These are phyloP conservation scores for Crithidia acanthocephali DNA, from an alignment of 208 protist genomes.

Conservation along the genomic window DNA sequence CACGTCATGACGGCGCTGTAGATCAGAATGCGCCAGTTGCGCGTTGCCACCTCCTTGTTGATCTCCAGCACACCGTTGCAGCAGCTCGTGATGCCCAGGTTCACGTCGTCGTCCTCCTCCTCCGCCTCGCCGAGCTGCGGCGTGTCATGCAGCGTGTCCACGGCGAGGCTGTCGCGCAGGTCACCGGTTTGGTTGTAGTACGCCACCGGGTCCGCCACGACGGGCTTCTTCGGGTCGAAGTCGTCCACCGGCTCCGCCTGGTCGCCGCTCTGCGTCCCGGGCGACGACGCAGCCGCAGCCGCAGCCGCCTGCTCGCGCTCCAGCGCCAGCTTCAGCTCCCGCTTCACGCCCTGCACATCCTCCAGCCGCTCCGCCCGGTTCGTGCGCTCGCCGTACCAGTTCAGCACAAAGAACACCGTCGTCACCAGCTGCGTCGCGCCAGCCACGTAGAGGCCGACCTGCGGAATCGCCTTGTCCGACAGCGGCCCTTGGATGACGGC, in stretches of 20 bases:
- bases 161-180: conserved; percentile 9
- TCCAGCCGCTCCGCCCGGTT: conserved; percentile 60
- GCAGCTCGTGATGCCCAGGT: conserved; percentile 24
- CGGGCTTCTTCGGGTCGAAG: conserved; percentile 26
- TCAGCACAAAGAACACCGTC: conserved; percentile 59
- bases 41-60: conserved; percentile 59
- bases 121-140: conserved; percentile 2
- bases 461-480: conserved; percentile 42
- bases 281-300: background rate
- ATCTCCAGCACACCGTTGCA: conserved; percentile 55
- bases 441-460: conserved; percentile 61
- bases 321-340: conserved; percentile 26
- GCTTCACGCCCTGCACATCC: conserved; percentile 36
- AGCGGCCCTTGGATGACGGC: conserved; percentile 62
- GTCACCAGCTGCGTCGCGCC: conserved; percentile 60
- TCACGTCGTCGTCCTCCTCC: conserved; percentile 8
- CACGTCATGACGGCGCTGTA: conserved; percentile 57
- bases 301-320: background rate
- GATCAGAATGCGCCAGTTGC: conserved; percentile 59
- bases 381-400: conserved; percentile 72
- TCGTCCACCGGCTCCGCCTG: background rate
- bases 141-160: conserved; percentile 19
- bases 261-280: background rate
- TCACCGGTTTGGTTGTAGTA: conserved; percentile 1
- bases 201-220: conserved; percentile 13